phyloP scores from a whole-genome alignment of 2,329 filamentous ascomycete genomes.

The Phoma sp. region DNA sequence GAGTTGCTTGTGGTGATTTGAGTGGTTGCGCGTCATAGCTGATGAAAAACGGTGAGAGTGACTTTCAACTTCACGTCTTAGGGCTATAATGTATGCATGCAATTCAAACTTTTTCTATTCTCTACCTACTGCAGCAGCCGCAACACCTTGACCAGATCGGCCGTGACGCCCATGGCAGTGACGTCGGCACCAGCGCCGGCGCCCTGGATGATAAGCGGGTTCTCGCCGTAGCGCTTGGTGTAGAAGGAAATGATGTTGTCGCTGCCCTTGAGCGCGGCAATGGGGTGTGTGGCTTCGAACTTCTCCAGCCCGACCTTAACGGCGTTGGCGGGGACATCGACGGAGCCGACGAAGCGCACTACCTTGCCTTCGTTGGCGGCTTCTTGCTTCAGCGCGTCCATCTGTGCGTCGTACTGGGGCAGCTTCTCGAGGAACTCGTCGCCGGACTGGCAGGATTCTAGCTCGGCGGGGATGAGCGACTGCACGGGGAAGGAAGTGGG shows the following conservation, averaged over 20 bases:
- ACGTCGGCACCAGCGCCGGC: slow-evolving; percentile 93
- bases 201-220: slow-evolving; percentile 92
- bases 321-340: slow-evolving; percentile 79
- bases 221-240: slow-evolving; percentile 89
- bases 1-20: no score
- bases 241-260: slow-evolving; percentile 99
- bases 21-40: no score
- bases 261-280: slow-evolving; percentile 93
- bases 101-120: not conserved
- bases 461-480: slow-evolving; percentile 85
- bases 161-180: slow-evolving; percentile 97
- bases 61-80: no score
- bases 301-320: slow-evolving; percentile 93
- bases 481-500: slow-evolving; percentile 92
- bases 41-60: no score
- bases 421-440: slow-evolving; percentile 86
- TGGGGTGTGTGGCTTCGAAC: slow-evolving; percentile 82
- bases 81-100: no score
- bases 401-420: slow-evolving; percentile 82
- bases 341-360: slow-evolving; percentile 90
- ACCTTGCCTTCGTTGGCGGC: slow-evolving; percentile 90
- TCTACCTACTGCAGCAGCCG: slow-evolving; percentile 65
- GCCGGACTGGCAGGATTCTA: slow-evolving; percentile 77
- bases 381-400: slow-evolving; percentile 86
- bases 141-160: slow-evolving; percentile 88